Evolutionary conservation across 2,329 filamentous ascomycete genomes (phyloP).

Genomic region (Cladosporium sp.): DNA sequence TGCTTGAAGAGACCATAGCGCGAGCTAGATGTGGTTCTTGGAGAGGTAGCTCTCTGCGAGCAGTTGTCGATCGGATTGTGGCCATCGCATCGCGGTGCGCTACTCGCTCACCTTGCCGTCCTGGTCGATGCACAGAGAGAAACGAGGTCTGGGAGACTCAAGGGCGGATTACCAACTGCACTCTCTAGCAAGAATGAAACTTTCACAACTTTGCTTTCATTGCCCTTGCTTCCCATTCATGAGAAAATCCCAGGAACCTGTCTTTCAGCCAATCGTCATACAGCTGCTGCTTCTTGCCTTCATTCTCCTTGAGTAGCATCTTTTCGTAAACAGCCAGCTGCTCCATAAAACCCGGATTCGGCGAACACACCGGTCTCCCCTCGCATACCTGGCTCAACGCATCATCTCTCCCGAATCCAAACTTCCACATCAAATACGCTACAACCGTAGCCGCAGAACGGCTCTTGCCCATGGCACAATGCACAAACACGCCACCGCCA

Average conservation of each 20-base stretch:
- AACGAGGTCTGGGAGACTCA: neutral
- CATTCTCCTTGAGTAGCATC: conserved; percentile 54
- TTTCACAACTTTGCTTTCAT: conserved; percentile 26
- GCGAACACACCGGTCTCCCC: conserved; percentile 73
- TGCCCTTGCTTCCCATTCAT: conserved; percentile 39
- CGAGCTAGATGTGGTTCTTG: neutral
- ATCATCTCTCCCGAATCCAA: conserved; percentile 53
- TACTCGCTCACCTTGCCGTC: neutral
- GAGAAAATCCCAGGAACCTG: conserved; percentile 38
- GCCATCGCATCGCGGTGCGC: neutral
- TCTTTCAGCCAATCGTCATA: conserved; percentile 38
- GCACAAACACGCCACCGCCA: conserved; percentile 63
- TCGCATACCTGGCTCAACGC: conserved; percentile 70
- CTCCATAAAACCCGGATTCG: conserved; percentile 84
- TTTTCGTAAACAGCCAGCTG: conserved; percentile 82
- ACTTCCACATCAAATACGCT: conserved; percentile 72
- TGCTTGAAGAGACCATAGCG: neutral
- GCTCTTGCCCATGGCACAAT: conserved; percentile 92
- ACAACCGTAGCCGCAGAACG: conserved; percentile 79
- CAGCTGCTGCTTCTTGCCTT: conserved; percentile 28
- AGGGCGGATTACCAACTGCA: neutral
- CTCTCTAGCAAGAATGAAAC: neutral
- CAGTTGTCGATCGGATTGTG: neutral
- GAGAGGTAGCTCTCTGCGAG: neutral
- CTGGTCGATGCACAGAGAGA: neutral